Evolutionary conservation across 768 basidiomycete species (phyloP).

Genomic region (Pisolithus tinctorius): DNA sequence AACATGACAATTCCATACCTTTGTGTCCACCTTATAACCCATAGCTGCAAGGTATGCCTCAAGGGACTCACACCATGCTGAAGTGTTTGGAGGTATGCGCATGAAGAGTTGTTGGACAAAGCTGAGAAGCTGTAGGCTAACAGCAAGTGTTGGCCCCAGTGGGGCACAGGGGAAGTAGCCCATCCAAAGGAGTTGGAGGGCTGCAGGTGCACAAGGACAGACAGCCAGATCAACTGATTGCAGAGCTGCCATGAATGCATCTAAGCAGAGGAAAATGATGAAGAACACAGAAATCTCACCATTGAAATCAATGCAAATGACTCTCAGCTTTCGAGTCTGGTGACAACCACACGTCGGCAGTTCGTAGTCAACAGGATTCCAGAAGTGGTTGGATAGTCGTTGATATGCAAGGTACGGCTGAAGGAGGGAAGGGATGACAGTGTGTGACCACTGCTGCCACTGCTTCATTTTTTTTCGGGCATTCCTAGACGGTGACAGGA

Average conservation of each 20-base stretch:
- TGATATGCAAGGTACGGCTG: slow-evolving; percentile 1
- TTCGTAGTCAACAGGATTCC: not conserved
- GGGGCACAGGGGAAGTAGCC: slow-evolving; percentile 27
- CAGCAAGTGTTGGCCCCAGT: slow-evolving; percentile 22
- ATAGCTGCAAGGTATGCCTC: slow-evolving; percentile 15
- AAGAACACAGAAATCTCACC: not conserved
- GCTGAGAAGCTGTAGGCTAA: slow-evolving; percentile 25
- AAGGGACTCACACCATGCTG: slow-evolving; percentile 22
- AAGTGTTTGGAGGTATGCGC: slow-evolving; percentile 20
- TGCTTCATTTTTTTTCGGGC: slow-evolving; percentile 1
- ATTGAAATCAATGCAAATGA: not conserved
- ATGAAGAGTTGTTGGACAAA: slow-evolving; percentile 23
- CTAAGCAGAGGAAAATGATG: not conserved
- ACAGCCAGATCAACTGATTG: not conserved
- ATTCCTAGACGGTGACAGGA: not conserved
- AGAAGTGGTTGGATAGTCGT: not conserved
- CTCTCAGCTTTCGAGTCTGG: not conserved
- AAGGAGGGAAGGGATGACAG: slow-evolving; percentile 6
- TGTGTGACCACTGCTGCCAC: slow-evolving; percentile 2
- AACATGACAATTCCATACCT: slow-evolving; percentile 5
- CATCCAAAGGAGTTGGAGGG: slow-evolving; percentile 18
- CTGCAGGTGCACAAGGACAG: slow-evolving; percentile 5
- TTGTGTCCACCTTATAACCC: slow-evolving; percentile 14
- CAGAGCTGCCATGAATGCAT: not conserved
- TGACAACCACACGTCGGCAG: not conserved